Evolutionary conservation across 2,329 filamentous ascomycete species (phyloP).

Genomic region (Fusarium sp.): DNA sequence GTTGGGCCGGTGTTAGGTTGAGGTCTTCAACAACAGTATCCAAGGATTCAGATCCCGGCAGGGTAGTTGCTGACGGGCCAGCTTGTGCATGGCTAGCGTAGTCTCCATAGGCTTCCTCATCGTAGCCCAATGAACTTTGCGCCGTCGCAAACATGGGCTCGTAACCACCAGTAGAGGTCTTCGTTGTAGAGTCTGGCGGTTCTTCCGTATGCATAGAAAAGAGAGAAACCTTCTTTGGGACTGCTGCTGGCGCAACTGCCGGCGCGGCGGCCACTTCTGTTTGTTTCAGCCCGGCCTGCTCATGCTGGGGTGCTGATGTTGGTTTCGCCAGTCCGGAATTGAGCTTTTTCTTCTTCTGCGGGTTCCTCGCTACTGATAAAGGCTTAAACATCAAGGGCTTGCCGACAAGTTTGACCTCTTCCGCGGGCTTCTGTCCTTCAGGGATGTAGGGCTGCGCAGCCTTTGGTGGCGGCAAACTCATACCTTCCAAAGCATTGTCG

Average conservation of each 20-base stretch:
- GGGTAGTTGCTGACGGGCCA: conserved; percentile 47
- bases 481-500: conserved; percentile 33
- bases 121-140: conserved; percentile 33
- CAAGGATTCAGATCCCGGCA: conserved; percentile 65
- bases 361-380: conserved; percentile 82
- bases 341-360: conserved; percentile 73
- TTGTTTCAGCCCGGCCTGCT: conserved; percentile 25
- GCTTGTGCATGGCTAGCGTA: conserved; percentile 49
- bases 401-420: conserved; percentile 75
- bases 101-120: conserved; percentile 47
- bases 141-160: conserved; percentile 63
- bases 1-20: conserved; percentile 80
- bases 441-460: conserved; percentile 62
- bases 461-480: conserved; percentile 58
- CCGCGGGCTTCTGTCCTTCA: conserved; percentile 67
- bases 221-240: conserved; percentile 70
- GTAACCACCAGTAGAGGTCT: conserved; percentile 54
- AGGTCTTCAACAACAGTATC: conserved; percentile 79
- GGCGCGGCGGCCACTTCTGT: conserved; percentile 31
- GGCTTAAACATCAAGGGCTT: conserved; percentile 91
- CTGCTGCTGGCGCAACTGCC: conserved; percentile 33
- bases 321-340: conserved; percentile 29
- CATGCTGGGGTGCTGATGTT: conserved; percentile 16
- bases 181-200: conserved; percentile 40
- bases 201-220: conserved; percentile 72